phyloP scores from a whole-genome alignment of 306 rosid species.

The Begonia peltatifolia region DNA sequence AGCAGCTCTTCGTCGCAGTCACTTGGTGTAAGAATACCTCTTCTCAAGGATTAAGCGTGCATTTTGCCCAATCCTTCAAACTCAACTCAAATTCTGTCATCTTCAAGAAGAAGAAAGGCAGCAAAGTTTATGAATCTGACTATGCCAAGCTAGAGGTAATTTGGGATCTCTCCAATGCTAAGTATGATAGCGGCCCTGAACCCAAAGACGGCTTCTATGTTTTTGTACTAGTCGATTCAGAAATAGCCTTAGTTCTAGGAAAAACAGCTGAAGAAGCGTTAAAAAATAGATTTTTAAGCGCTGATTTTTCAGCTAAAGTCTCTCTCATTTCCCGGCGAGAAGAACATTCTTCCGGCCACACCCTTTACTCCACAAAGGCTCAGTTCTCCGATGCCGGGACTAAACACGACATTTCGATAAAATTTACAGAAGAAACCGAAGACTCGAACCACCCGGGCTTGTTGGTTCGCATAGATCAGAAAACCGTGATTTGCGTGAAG shows the following conservation, averaged over 20 bases:
- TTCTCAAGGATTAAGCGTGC: slow-evolving; percentile 46
- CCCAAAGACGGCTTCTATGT: slow-evolving; percentile 60
- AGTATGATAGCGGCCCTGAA: slow-evolving; percentile 55
- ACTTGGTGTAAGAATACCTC: slow-evolving; percentile 54
- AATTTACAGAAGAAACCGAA: slow-evolving; percentile 43
- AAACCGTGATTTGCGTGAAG: slow-evolving; percentile 71
- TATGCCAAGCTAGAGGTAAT: slow-evolving; percentile 41
- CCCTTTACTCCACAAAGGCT: slow-evolving; percentile 50
- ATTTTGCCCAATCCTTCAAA: slow-evolving; percentile 27
- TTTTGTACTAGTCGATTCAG: slow-evolving; percentile 35
- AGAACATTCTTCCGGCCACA: slow-evolving; percentile 48
- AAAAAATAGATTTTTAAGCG: slow-evolving; percentile 25
- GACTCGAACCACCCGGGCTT: slow-evolving; percentile 30
- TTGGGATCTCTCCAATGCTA: slow-evolving; percentile 74
- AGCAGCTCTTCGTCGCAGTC: slow-evolving; percentile 32
- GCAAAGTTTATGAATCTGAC: slow-evolving; percentile 33
- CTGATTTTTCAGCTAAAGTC: slow-evolving; percentile 14
- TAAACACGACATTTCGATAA: slow-evolving; percentile 51
- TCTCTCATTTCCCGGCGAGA: slow-evolving; percentile 44
- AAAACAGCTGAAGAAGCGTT: slow-evolving; percentile 29
- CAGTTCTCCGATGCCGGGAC: slow-evolving; percentile 51
- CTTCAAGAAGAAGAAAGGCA: slow-evolving; percentile 68
- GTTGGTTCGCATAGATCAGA: slow-evolving; percentile 54
- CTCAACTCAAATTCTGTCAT: slow-evolving; percentile 61
- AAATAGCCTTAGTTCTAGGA: slow-evolving; percentile 45